These are phyloP conservation scores for Penicillium soppii DNA, from an alignment of 495 filamentous ascomycete genomes.

Conservation along the genomic window DNA sequence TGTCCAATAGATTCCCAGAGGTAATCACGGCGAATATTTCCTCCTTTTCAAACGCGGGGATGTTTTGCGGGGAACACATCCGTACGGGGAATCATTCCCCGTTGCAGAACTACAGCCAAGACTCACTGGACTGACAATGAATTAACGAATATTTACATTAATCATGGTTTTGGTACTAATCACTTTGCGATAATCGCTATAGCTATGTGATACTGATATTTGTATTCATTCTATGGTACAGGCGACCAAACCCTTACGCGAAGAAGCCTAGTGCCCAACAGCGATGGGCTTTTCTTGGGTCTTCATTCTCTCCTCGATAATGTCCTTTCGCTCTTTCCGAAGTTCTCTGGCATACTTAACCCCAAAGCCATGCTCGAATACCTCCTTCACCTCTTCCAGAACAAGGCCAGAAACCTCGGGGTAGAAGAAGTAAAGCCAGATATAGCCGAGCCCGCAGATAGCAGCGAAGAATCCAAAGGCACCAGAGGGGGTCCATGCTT, in stretches of 20 bases:
- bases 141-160: too few relatives aligned
- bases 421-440: conserved; percentile 49
- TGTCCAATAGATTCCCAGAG: too few relatives aligned
- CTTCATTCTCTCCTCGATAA: conserved; percentile 1
- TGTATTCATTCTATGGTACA: background rate
- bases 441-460: conserved; percentile 46
- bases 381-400: conserved; percentile 49
- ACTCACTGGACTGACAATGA: too few relatives aligned
- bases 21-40: conserved; percentile 2
- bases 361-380: conserved; percentile 43
- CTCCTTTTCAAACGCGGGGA: background rate
- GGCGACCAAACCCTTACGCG: background rate
- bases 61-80: background rate
- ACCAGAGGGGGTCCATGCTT: conserved; percentile 46
- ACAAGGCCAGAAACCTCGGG: conserved; percentile 50
- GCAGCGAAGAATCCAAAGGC: conserved; percentile 54
- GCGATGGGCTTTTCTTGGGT: background rate
- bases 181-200: background rate
- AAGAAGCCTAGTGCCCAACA: background rate
- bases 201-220: background rate
- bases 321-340: conserved; percentile 20
- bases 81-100: background rate
- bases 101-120: background rate
- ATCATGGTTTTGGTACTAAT: too few relatives aligned
- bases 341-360: conserved; percentile 35